These are phyloP conservation scores for Manihot esculenta DNA, from an alignment of 441 rosid species.

Conservation along the genomic window DNA sequence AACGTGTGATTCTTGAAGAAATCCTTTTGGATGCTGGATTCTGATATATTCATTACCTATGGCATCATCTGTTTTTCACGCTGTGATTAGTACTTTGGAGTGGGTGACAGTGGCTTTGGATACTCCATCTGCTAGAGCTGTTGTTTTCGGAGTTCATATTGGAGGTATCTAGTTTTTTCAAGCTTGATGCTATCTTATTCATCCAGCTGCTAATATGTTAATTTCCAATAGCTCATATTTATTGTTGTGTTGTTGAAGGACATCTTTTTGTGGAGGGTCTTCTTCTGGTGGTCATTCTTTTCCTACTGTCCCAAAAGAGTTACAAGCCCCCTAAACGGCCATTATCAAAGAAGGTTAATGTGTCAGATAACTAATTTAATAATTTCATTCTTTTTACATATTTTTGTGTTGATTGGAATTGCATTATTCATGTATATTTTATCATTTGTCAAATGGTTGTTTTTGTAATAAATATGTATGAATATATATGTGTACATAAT, in stretches of 20 bases:
- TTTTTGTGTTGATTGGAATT: background rate
- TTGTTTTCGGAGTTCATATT: conserved; percentile 79
- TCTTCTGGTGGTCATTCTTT: conserved; percentile 73
- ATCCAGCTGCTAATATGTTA: background rate
- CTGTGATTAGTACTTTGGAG: conserved; percentile 41
- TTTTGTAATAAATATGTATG: no score
- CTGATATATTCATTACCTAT: background rate
- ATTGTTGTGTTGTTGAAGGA: conserved; percentile 37
- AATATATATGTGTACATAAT: no score
- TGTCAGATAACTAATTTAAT: background rate
- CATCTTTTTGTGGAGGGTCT: conserved; percentile 79
- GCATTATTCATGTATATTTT: background rate
- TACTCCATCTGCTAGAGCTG: conserved; percentile 78
- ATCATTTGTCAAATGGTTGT: background rate
- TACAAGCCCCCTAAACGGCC: conserved; percentile 97
- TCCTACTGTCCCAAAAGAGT: conserved; percentile 76
- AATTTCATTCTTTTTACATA: background rate
- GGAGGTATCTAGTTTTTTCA: conserved; percentile 49
- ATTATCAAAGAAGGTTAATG: conserved; percentile 63
- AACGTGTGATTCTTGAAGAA: background rate
- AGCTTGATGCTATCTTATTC: background rate
- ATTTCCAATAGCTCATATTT: background rate
- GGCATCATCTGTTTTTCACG: conserved; percentile 40
- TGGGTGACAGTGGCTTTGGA: conserved; percentile 60
- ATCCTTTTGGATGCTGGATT: background rate